Base-by-base conservation (phyloP, 1,284 basidiomycete genomes). In the Pholiota adiposa region DNA sequence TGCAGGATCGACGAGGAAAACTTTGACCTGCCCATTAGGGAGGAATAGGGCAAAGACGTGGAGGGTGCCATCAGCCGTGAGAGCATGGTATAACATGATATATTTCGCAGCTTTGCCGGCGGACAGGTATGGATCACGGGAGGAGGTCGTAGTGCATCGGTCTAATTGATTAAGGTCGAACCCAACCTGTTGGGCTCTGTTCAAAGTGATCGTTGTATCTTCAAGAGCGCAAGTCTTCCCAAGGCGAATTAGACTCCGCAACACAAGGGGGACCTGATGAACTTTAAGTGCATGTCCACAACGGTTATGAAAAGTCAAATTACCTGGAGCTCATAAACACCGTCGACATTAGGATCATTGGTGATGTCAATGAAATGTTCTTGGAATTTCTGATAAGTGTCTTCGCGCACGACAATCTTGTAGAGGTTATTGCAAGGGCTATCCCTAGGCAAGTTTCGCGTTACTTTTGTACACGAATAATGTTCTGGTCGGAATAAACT, bases 341-440 rank as follows among this genome's bases (percentile, higher is more conserved):
- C 96, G 66, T 98, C 96, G 7, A 98, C 94, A 70, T 94, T 96
- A 0, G 96, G 93, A 69, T 97, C 93, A 72, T 97, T 98, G 63
- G 89, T 93, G 55, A 99, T 82, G 68, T 94, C 89, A 33, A 94
- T 90, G 70, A 98, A 98, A 72, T 97, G 93, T 58, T 93, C 89
- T 67, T 95, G 91, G 27, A 92, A 92, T 44, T 93, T 88, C 33
- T 92, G 81, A 73, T 90, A 99, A 14, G 89, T 76, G 3, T 91
- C 89, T 73, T 99, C 97, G 38, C 89, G 83, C 29, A 97, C 94
- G 1, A 86, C 82, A 51, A 99, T 77, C 65, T 89, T 90, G 81
- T 93, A 97, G 0, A 99, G 80, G 72, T 98, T 88, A 51, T 83
- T 81, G 63, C 89, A 89, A 1, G 89, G 84, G 31, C 88, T 83